Evolutionary conservation across 805 yeast genomes (phyloP).

Genomic region (Sugiyamaella mastotermitis): DNA sequence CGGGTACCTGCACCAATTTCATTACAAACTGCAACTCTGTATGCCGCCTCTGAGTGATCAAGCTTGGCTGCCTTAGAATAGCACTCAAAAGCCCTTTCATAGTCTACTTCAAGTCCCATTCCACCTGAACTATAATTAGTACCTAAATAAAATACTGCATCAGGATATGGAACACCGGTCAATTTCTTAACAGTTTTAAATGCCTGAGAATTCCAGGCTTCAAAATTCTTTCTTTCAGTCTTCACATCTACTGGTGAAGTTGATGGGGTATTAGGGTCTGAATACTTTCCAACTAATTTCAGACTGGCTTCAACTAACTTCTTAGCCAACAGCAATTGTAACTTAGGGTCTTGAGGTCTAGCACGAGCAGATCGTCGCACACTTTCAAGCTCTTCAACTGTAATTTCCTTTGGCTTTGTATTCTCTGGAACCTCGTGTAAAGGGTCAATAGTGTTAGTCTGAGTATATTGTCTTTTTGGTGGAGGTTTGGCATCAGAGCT

Average conservation of each 20-base stretch:
- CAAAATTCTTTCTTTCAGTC: constrained; percentile 46
- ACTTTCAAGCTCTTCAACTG: constrained; percentile 28
- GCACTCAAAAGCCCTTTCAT: constrained; percentile 52
- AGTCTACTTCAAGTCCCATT: constrained; percentile 48
- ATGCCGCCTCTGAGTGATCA: constrained; percentile 55
- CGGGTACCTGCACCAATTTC: constrained; percentile 57
- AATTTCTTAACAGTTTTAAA: constrained; percentile 55
- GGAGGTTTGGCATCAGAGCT: constrained; percentile 8
- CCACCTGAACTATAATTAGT: constrained; percentile 50
- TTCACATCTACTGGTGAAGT: constrained; percentile 34
- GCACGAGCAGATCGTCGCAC: constrained; percentile 25
- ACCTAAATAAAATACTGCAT: constrained; percentile 55
- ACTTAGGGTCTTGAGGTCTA: constrained; percentile 31
- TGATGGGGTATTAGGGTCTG: constrained; percentile 36
- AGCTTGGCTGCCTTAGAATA: constrained; percentile 55
- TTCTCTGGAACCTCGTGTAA: constrained; percentile 10
- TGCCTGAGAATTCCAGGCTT: constrained; percentile 51
- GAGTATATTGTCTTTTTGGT: constrained; percentile 11
- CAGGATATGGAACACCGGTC: constrained; percentile 40
- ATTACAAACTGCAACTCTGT: constrained; percentile 63
- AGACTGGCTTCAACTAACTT: constrained; percentile 44
- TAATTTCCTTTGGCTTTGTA: constrained; percentile 16
- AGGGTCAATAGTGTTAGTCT: constrained; percentile 5
- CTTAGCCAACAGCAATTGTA: constrained; percentile 64
- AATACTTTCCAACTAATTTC: constrained; percentile 26